Evolutionary conservation across 495 filamentous ascomycete species (phyloP).

Genomic region (Penicillium salamii): DNA sequence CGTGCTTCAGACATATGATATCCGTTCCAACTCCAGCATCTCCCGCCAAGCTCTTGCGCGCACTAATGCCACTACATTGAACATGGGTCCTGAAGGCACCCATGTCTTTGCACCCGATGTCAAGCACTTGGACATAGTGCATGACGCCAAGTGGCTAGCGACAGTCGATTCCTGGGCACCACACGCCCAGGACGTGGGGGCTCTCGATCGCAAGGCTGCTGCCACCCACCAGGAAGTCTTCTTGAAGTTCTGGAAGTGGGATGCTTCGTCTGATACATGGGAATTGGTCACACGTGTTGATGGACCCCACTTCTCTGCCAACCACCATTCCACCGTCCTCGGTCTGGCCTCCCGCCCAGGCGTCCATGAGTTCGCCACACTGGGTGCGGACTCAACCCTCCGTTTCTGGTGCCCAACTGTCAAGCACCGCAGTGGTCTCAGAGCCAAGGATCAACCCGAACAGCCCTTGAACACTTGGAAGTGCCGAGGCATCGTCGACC

Average conservation of each 20-base stretch:
- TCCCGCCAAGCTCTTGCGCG: conserved; percentile 83
- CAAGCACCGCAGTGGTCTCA: conserved; percentile 59
- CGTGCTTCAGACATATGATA: conserved; percentile 80
- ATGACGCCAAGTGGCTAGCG: conserved; percentile 85
- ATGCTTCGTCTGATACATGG: conserved; percentile 57
- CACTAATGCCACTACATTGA: conserved; percentile 80
- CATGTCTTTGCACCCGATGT: conserved; percentile 72
- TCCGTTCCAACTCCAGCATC: conserved; percentile 66
- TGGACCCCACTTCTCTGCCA: conserved; percentile 63
- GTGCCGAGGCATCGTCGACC: conserved; percentile 58
- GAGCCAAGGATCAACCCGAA: conserved; percentile 51
- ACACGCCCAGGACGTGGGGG: conserved; percentile 58
- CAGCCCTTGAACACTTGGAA: conserved; percentile 65
- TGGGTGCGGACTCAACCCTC: conserved; percentile 75
- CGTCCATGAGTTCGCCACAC: conserved; percentile 69
- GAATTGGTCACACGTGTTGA: conserved; percentile 79
- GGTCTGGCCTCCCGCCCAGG: conserved; percentile 66
- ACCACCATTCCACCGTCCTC: conserved; percentile 58
- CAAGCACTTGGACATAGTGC: conserved; percentile 65
- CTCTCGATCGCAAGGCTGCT: conserved; percentile 35
- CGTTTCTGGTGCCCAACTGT: conserved; percentile 73
- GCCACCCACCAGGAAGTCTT: conserved; percentile 60
- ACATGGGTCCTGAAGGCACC: conserved; percentile 64
- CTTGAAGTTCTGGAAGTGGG: conserved; percentile 89
- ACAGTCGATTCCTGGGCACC: conserved; percentile 90